Evolutionary conservation across 345 rosid genomes (phyloP).

Genomic region (Lenwebbia sp.): DNA sequence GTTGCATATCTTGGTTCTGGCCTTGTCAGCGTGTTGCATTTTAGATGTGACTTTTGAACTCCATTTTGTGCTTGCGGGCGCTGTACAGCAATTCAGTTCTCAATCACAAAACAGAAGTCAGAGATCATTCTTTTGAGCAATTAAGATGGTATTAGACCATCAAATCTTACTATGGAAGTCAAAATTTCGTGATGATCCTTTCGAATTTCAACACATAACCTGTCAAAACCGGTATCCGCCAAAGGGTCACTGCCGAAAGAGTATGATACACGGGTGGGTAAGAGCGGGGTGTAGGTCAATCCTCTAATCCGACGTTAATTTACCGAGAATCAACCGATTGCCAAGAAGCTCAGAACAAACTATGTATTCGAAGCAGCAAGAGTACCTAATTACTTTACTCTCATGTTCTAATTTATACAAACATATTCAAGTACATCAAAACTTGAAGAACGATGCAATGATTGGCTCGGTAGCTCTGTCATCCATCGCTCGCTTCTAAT

Average conservation of each 20-base stretch:
- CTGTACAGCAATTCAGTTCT: not conserved
- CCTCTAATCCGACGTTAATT: not conserved
- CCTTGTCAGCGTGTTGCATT: not conserved
- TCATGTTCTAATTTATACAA: not conserved
- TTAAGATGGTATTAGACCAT: not conserved
- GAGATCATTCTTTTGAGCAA: not conserved
- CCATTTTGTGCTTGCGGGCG: not conserved
- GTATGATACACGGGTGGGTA: not conserved
- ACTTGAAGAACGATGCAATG: not conserved
- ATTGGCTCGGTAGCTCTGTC: not conserved
- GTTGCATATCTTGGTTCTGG: not conserved
- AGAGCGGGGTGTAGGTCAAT: not conserved
- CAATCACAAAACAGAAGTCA: not conserved
- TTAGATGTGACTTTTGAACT: not conserved
- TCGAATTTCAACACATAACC: not conserved
- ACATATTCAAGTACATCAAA: not conserved
- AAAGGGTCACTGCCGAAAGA: not conserved
- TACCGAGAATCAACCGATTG: not conserved
- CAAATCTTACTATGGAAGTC: not conserved
- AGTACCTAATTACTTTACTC: not conserved
- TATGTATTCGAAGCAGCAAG: not conserved
- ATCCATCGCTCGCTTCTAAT: not conserved
- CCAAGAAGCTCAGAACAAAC: not conserved
- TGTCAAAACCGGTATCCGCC: not conserved
- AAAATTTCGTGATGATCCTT: not conserved